A percentile compares a stretch with the other conserved stretches of the same genome.
phyloP scores from a whole-genome alignment of 768 basidiomycete genomes.

The Termitomyces sp. region DNA sequence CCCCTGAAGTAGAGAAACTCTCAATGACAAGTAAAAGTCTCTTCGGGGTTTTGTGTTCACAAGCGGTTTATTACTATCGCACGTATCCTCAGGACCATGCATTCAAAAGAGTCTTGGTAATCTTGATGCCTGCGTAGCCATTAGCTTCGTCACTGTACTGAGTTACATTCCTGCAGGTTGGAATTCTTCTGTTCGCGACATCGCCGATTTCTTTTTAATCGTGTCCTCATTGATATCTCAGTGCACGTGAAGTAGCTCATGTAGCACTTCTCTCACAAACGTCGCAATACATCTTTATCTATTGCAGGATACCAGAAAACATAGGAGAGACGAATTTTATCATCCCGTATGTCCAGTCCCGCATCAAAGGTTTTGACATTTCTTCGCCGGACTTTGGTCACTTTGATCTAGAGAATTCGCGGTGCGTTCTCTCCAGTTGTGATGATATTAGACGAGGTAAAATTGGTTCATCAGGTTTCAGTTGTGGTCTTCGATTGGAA shows the following conservation, averaged over 20 bases:
- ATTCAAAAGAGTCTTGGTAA: neutral
- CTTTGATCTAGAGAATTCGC: neutral
- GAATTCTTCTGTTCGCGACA: neutral
- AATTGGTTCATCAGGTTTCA: neutral
- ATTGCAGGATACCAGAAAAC: neutral
- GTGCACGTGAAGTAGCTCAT: neutral
- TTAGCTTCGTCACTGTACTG: neutral
- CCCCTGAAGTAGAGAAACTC: neutral
- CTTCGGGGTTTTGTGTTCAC: neutral
- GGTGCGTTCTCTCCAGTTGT: neutral
- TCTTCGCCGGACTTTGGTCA: neutral
- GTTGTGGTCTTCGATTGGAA: neutral
- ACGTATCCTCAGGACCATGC: neutral
- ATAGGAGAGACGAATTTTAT: neutral
- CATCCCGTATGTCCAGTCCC: neutral
- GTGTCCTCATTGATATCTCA: neutral
- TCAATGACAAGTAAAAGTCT: neutral
- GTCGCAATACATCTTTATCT: neutral
- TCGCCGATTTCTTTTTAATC: neutral
- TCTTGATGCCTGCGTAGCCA: neutral
- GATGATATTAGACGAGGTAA: neutral
- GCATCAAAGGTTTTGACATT: neutral
- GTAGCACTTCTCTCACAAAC: neutral
- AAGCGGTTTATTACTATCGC: neutral
- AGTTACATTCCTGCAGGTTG: neutral